Evolutionary conservation across 2,329 filamentous ascomycete species (phyloP).

Genomic region (Ophiognomonia clavigignenti-juglandacearum): DNA sequence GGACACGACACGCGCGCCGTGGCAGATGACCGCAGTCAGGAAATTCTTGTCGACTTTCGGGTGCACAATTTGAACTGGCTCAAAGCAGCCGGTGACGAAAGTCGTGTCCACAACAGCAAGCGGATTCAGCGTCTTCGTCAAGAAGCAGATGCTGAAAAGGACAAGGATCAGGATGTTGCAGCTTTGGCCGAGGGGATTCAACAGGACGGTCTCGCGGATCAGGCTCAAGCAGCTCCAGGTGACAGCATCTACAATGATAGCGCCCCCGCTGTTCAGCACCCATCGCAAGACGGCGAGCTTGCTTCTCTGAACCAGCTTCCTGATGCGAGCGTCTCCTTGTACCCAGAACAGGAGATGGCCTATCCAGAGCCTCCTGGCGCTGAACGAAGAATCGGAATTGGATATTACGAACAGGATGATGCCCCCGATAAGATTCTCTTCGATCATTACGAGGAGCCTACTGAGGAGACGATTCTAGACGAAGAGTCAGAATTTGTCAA

Average conservation of each 20-base stretch:
- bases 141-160: slow-evolving; percentile 53
- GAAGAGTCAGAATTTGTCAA: slow-evolving; percentile 48
- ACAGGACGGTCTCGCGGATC: slow-evolving; percentile 27
- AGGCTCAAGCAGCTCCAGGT: slow-evolving; percentile 25
- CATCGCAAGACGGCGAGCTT: slow-evolving; percentile 21
- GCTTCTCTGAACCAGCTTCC: slow-evolving; percentile 19
- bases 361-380: slow-evolving; percentile 47
- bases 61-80: slow-evolving; percentile 86
- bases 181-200: slow-evolving; percentile 22
- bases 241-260: slow-evolving; percentile 16
- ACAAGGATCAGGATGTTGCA: slow-evolving; percentile 32
- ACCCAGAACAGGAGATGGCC: slow-evolving; percentile 18
- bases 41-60: slow-evolving; percentile 85
- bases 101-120: slow-evolving; percentile 51
- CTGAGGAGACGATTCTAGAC: slow-evolving; percentile 33
- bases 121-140: slow-evolving; percentile 53
- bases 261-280: neutral
- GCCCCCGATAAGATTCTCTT: slow-evolving; percentile 54
- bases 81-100: slow-evolving; percentile 52
- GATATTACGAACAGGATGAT: slow-evolving; percentile 57
- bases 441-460: slow-evolving; percentile 51
- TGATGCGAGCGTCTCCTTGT: slow-evolving; percentile 4
- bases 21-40: slow-evolving; percentile 85
- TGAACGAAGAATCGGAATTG: slow-evolving; percentile 52
- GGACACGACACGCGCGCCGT: slow-evolving; percentile 89